Base-by-base conservation (phyloP, 371 early-diverging fungal genomes). In the Mortierella sp. region DNA sequence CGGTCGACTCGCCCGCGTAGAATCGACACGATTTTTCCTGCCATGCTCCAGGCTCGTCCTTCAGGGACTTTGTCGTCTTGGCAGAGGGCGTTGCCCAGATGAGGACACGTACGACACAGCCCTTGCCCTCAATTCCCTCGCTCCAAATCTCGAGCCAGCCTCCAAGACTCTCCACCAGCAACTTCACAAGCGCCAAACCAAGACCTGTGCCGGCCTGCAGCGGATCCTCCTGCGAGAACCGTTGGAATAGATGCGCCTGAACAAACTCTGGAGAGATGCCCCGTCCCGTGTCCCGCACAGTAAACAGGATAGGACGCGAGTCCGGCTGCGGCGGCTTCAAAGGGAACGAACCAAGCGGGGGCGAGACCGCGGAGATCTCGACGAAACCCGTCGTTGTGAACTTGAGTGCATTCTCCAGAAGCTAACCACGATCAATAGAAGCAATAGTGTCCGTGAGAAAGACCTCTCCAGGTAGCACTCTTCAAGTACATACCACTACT, bases 151-250 rank as follows among this genome's bases (percentile, higher is more conserved):
- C 80, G 12, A 80, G 61, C 68, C 65, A 68, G 14, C 80, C 80
- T 9, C 79, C 79, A 27, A 80, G 51, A 12, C 64, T 72, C 28
- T 78, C 79, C 2, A 80, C 79, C 28, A 78, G 42, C 30, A 72
- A 50, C 43, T 69, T 71, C 2, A 72, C 72, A 12, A 80, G 61
- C 0, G 69, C 64, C 34, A 80, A 39, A 11, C 80, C 80, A 21
- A 80, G 60, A 15, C 80, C 80, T 2, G 78, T 72, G 4, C 80
- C 80, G 3, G 56, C 68, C 24, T 68, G 69, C 12, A 78, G 51
- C 5, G 80, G 72, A 42, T 80, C 79, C 19, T 80, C 79, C 44
- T 80, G 80, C 0, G 80, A 69, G 32, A 80, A 80, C 5, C 79
- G 64, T 39, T 80, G 70, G 46, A 80, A 80, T n/a, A 80, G 31